A percentile compares a stretch with the other conserved stretches of the same genome.
Conservation (phyloP, 768 basidiomycete species). For the Russula virescens region DNA sequence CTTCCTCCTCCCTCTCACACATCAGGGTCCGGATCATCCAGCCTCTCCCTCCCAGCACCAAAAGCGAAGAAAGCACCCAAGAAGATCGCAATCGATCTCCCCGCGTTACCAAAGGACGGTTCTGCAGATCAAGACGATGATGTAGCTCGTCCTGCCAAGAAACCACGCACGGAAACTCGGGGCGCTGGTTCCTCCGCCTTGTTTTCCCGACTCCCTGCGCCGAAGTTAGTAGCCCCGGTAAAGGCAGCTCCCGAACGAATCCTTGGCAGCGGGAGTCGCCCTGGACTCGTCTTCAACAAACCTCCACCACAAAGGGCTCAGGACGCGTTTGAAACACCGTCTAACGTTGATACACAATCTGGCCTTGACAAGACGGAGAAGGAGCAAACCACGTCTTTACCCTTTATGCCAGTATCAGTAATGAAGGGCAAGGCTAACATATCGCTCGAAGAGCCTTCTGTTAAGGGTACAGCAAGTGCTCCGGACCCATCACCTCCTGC, state of each 20-base stretch:
- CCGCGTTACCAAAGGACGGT: constrained; percentile 37
- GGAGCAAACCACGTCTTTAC: constrained; percentile 32
- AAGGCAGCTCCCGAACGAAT: constrained; percentile 44
- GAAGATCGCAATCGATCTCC: constrained; percentile 56
- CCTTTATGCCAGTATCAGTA: constrained; percentile 56
- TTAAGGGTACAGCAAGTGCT: constrained; percentile 18
- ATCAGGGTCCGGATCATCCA: constrained; percentile 26
- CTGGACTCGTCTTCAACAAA: constrained; percentile 55
- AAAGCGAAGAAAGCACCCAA: constrained; percentile 51
- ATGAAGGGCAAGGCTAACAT: constrained; percentile 53
- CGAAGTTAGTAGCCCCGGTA: constrained; percentile 51
- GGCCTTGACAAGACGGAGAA: background rate
- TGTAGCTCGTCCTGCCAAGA: constrained; percentile 51
- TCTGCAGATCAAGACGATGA: constrained; percentile 38
- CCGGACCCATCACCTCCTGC: constrained; percentile 25
- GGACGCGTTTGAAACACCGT: background rate
- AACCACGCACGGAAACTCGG: constrained; percentile 40
- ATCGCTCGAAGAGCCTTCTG: constrained; percentile 29
- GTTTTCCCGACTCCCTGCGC: constrained; percentile 69
- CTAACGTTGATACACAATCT: background rate
- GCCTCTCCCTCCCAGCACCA: constrained; percentile 33
- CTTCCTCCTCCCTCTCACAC: constrained; percentile 33
- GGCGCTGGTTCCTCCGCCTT: constrained; percentile 61
- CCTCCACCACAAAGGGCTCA: background rate
- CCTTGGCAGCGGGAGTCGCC: constrained; percentile 58